Conservation (phyloP, 768 basidiomycete genomes). For the Tylopilus sp. region DNA sequence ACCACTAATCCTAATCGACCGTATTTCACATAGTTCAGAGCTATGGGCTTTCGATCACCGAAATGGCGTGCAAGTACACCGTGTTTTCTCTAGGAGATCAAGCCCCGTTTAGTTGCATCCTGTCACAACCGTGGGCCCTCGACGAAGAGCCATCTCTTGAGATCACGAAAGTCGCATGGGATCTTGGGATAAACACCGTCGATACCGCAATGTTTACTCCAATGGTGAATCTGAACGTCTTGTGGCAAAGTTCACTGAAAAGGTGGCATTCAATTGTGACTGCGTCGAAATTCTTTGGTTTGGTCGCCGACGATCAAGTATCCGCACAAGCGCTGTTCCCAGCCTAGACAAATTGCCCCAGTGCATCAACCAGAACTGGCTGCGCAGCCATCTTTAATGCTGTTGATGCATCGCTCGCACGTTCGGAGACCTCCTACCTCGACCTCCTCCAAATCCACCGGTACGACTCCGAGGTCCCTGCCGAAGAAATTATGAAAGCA, state of each 20-base stretch:
- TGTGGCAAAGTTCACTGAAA: slow-evolving; percentile 35
- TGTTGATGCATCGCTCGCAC: slow-evolving; percentile 35
- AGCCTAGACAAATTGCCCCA: background rate
- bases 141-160: slow-evolving; percentile 28
- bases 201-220: slow-evolving; percentile 39
- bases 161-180: slow-evolving; percentile 39
- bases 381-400: slow-evolving; percentile 36
- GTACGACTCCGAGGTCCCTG: slow-evolving; percentile 35
- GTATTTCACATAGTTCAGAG: slow-evolving; percentile 19
- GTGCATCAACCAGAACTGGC: slow-evolving; percentile 31
- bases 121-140: slow-evolving; percentile 23
- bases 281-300: slow-evolving; percentile 25
- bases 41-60: slow-evolving; percentile 26
- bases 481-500: slow-evolving; percentile 37
- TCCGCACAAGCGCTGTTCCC: background rate
- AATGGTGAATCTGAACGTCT: slow-evolving; percentile 37
- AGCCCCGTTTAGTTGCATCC: background rate
- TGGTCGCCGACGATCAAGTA: slow-evolving; percentile 10
- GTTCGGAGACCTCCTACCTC: slow-evolving; percentile 36
- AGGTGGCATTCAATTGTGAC: slow-evolving; percentile 34
- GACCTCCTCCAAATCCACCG: slow-evolving; percentile 46
- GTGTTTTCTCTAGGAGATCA: background rate
- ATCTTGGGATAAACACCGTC: slow-evolving; percentile 38
- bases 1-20: background rate
- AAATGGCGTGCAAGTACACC: slow-evolving; percentile 24